These are phyloP conservation scores for Polyporus tsugae DNA, from an alignment of 1,284 basidiomycete species.

Conservation along the genomic window DNA sequence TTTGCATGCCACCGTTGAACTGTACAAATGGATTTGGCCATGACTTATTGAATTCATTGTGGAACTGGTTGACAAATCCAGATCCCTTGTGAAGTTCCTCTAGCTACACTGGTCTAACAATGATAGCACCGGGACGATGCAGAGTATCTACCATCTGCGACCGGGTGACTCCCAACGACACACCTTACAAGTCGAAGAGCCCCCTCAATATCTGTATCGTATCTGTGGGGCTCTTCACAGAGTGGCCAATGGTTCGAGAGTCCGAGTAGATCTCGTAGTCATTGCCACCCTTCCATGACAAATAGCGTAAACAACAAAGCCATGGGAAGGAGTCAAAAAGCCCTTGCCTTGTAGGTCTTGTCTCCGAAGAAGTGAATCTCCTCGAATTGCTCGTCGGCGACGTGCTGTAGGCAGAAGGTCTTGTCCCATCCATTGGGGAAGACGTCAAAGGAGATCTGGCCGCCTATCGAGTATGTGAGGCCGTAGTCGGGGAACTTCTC, in stretches of 20 bases:
- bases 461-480: slow-evolving; percentile 94
- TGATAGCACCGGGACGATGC: neutral
- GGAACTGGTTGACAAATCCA: neutral
- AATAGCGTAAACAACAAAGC: neutral
- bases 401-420: slow-evolving; percentile 88
- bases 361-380: slow-evolving; percentile 99
- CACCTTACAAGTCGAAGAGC: slow-evolving; percentile 61
- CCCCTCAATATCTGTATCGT: slow-evolving; percentile 79
- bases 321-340: neutral
- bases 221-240: slow-evolving; percentile 81
- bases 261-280: slow-evolving; percentile 94
- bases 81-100: neutral
- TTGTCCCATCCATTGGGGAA: slow-evolving; percentile 98
- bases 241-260: slow-evolving; percentile 86
- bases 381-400: slow-evolving; percentile 87
- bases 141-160: neutral
- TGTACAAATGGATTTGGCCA: too few relatives aligned
- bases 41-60: neutral
- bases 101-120: neutral
- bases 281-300: slow-evolving; percentile 82
- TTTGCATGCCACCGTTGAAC: neutral
- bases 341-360: slow-evolving; percentile 79
- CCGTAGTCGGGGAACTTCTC: slow-evolving; percentile 88
- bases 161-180: neutral
- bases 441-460: slow-evolving; percentile 96